Base-by-base conservation (phyloP, 1,139 yeast species). In the Debaryomycetaceae sp. region DNA sequence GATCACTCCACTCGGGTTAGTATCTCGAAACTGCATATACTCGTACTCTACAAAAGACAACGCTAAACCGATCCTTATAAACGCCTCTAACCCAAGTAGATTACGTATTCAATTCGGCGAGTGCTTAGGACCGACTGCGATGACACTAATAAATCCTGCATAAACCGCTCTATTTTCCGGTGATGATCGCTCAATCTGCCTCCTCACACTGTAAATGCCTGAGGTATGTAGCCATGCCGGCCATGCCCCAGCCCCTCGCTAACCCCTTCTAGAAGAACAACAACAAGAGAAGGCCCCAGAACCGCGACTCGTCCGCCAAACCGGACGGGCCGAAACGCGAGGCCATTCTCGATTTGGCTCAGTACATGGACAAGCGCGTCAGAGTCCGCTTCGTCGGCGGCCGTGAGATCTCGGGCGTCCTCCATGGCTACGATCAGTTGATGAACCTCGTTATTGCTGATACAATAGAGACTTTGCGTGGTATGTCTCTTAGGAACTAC, bases 391-490 rank as follows among this genome's bases (percentile, higher is more conserved):
- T 90, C 48, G 70, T 77, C 41, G 95, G 95, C n/a, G 96, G 95
- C 11, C 72, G 96, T 50, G 60, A 63, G 48, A 77, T 87, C 7
- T 65, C 68, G 16, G 98, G 98, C 15, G 57, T 61, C 1, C 67
- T 90, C 43, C 83, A 81, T 45, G 97, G 98, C 13, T 86, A 70
- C 50, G 98, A 90, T 51, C 93, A 82, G 52, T 67, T 86, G 53
- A 80, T 87, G 93, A 90, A 90, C 56, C 64, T 90, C 43, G 97
- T 90, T 6, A 68, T 90, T 41, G 95, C 86, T 44, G 77, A 86
- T 27, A 87, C 82, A 10, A 67, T 68, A 27, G 96, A 90, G 51
- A 68, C 67, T 19, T 42, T 77, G 31, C 65, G 80, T 50, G 70
- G 72, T 63, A 51, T 34, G 67, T 57, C 38, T 16, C 6, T 13